A percentile compares a stretch with the other conserved stretches of the same genome.
phyloP scores from a whole-genome alignment of 129 eudicot species.

The Daucus carota region DNA sequence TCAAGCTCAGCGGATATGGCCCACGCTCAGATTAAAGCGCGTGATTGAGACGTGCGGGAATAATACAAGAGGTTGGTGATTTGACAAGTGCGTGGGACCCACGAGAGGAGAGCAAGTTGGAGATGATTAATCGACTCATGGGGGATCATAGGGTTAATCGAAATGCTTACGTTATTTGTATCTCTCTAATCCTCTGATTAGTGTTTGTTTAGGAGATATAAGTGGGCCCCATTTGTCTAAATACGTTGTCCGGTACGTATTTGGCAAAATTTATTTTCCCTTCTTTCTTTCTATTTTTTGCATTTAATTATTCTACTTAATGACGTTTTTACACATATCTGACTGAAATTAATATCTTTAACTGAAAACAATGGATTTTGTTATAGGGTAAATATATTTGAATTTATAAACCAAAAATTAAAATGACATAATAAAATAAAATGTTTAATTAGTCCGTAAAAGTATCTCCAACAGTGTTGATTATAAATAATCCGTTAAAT shows the following conservation, averaged over 20 bases:
- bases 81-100: constrained; percentile 1
- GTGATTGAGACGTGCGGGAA: neutral
- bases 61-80: neutral
- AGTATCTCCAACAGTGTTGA: too few relatives aligned
- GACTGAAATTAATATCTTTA: too few relatives aligned
- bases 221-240: neutral
- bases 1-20: neutral
- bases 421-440: too few relatives aligned
- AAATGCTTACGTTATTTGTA: neutral
- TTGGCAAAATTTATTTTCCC: too few relatives aligned
- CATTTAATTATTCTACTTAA: too few relatives aligned
- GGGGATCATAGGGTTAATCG: constrained; percentile 2
- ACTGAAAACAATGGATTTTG: too few relatives aligned
- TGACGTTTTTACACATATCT: too few relatives aligned
- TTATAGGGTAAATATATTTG: too few relatives aligned
- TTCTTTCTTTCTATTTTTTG: too few relatives aligned
- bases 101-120: neutral
- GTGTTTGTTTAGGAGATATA: neutral
- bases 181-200: neutral
- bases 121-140: neutral
- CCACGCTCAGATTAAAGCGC: neutral
- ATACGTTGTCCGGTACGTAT: neutral
- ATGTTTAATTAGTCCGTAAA: too few relatives aligned
- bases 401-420: too few relatives aligned
- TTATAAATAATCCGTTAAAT: too few relatives aligned